phyloP scores from a whole-genome alignment of 768 basidiomycete species.

The Suillus placidus region DNA sequence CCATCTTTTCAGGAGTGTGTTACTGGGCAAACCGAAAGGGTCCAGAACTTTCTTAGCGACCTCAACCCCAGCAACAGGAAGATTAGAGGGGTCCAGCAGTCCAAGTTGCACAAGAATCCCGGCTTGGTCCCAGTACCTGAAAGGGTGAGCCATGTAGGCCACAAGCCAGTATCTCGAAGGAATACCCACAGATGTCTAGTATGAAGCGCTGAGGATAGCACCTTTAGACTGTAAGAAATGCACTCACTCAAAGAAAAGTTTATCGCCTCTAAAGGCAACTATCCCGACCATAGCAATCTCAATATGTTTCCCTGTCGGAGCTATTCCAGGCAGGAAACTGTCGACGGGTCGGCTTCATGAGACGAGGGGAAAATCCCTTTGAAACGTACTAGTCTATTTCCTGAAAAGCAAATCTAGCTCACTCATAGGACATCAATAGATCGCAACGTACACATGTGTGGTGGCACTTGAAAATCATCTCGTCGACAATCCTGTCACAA shows the following conservation, averaged over 20 bases:
- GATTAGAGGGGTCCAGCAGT: constrained; percentile 32
- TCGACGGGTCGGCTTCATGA: constrained; percentile 10
- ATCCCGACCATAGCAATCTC: constrained; percentile 47
- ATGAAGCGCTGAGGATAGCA: background rate
- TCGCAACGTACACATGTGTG: constrained; percentile 37
- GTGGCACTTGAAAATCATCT: constrained; percentile 48
- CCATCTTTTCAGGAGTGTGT: constrained; percentile 40
- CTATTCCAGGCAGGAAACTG: constrained; percentile 36
- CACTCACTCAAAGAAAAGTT: constrained; percentile 49
- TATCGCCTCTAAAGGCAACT: constrained; percentile 51
- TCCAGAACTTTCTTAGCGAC: constrained; percentile 43
- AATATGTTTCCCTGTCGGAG: constrained; percentile 41
- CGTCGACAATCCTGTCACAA: constrained; percentile 48
- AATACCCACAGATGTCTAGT: constrained; percentile 33
- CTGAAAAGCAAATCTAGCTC: constrained; percentile 21
- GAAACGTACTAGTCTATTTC: constrained; percentile 44
- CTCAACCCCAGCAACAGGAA: constrained; percentile 45
- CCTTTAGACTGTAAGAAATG: background rate
- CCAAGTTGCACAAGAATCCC: constrained; percentile 47
- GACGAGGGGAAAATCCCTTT: background rate
- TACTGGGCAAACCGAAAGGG: constrained; percentile 44
- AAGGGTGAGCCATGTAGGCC: background rate
- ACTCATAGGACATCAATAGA: background rate
- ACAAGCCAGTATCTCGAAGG: background rate
- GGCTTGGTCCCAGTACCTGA: constrained; percentile 55